Base-by-base conservation (phyloP, 139 green algal genomes). In the Chlorella sp. region DNA sequence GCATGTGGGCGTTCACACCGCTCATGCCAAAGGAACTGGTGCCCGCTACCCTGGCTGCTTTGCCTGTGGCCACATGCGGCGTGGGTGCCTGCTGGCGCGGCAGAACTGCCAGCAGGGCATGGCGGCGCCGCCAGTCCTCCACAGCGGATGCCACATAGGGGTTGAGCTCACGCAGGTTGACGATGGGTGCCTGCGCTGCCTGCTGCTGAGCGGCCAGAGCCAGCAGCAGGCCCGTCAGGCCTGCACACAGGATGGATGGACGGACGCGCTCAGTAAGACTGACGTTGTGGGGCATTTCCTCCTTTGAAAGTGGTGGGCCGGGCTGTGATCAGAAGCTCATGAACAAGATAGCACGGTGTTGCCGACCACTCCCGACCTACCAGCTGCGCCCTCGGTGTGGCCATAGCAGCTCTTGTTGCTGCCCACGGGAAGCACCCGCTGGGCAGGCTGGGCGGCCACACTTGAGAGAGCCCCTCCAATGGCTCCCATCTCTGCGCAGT, bases 91-190 rank as follows among this genome's bases (percentile, higher is more conserved):
- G n/a, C 44, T 75, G 79, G 19, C 79, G 79, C 20, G 79, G 79
- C 79, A 75, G 43, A 3, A 22, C 41, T 5, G 44, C 79, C 9
- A n/a, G 32, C 79, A 64, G 32, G 32, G 32, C n/a, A 16, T 75
- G 62, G n/a, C 64, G 36, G 28, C 30, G 34, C 11, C 44, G 43
- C 79, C 64, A 84, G 79, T 84, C 79, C 0, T 34, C 81, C 79
- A 84, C 3, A 0, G 79, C 79, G 14, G 79, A 46, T 0, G 20
- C n/a, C 14, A 96, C 88, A 54, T 96, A 88, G 1, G 91, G 83
- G 89, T 97, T 98, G n/a, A 95, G 43, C 2, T 72, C 62, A n/a
- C 90, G 85, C 80, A 98, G 88, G 87, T 95, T 90, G 54, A 93
- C 81, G 7, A 92, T 68, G 30, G 87, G 86, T 14, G 88, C 43